phyloP scores from a whole-genome alignment of 306 rosid genomes.

The Senna siamea region DNA sequence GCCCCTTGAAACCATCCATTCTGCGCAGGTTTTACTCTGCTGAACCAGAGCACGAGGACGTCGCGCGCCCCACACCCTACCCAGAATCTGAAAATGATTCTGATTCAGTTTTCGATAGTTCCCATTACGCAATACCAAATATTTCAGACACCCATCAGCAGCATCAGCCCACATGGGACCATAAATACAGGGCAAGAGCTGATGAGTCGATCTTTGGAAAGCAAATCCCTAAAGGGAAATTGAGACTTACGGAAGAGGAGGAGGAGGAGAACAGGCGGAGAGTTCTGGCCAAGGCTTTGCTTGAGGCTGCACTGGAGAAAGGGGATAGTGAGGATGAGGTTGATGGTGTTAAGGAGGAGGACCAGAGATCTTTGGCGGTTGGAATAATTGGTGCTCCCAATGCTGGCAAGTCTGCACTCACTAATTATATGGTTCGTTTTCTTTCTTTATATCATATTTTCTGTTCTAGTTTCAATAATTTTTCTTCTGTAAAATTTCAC shows the following conservation, averaged over 20 bases:
- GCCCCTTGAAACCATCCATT: constrained; percentile 10
- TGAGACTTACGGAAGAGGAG: constrained; percentile 50
- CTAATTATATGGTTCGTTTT: constrained; percentile 73
- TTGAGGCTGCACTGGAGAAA: constrained; percentile 64
- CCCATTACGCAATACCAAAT: constrained; percentile 56
- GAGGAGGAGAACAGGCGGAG: constrained; percentile 65
- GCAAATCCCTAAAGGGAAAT: constrained; percentile 45
- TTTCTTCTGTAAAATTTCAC: not conserved
- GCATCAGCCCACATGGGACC: constrained; percentile 60
- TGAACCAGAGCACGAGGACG: constrained; percentile 60
- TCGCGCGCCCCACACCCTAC: constrained; percentile 33
- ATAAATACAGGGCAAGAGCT: constrained; percentile 57
- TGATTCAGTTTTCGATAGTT: constrained; percentile 68
- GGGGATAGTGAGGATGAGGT: constrained; percentile 47
- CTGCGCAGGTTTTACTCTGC: constrained; percentile 56
- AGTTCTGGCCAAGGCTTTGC: constrained; percentile 73
- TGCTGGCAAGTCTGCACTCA: constrained; percentile 94
- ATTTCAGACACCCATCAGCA: constrained; percentile 11
- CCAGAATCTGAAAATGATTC: constrained; percentile 46
- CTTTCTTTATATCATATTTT: not conserved
- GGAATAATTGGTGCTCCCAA: constrained; percentile 96
- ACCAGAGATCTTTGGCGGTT: constrained; percentile 81
- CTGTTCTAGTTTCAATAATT: not conserved
- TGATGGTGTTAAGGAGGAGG: constrained; percentile 61
- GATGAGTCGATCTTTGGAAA: constrained; percentile 52